A percentile compares a stretch with the other conserved stretches of the same genome.
Evolutionary conservation across 2,329 filamentous ascomycete genomes (phyloP).

Genomic region (Raffaelea albimanens): DNA sequence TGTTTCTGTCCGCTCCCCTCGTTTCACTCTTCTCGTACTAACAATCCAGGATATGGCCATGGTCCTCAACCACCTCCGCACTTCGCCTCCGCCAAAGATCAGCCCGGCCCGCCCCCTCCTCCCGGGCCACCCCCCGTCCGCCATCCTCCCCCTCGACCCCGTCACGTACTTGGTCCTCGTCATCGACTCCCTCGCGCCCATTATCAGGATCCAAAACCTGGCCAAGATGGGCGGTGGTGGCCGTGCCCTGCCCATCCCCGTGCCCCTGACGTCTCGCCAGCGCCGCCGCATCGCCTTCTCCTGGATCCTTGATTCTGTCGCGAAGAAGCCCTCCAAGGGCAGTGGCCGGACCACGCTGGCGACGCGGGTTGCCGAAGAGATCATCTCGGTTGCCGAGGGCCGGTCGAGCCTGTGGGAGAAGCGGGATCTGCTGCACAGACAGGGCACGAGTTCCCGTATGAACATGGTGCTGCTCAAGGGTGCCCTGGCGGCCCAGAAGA

Average conservation of each 20-base stretch:
- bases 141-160: slow-evolving; percentile 79
- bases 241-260: slow-evolving; percentile 69
- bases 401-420: slow-evolving; percentile 77
- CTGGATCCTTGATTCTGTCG: slow-evolving; percentile 84
- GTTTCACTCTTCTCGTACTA: neutral
- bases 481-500: neutral
- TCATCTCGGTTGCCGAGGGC: slow-evolving; percentile 82
- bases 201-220: slow-evolving; percentile 69
- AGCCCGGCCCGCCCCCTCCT: slow-evolving; percentile 63
- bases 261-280: slow-evolving; percentile 65
- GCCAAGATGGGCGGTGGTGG: slow-evolving; percentile 81
- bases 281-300: slow-evolving; percentile 68
- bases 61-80: slow-evolving; percentile 78
- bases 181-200: slow-evolving; percentile 84
- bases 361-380: slow-evolving; percentile 71
- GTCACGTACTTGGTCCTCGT: slow-evolving; percentile 81
- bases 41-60: slow-evolving; percentile 64
- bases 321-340: slow-evolving; percentile 64
- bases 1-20: slow-evolving; percentile 1
- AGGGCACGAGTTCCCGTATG: slow-evolving; percentile 66
- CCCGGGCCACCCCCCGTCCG: slow-evolving; percentile 65
- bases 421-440: slow-evolving; percentile 68
- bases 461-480: slow-evolving; percentile 43
- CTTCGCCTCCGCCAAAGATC: slow-evolving; percentile 66
- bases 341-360: slow-evolving; percentile 66